phyloP scores from a whole-genome alignment of 2,329 filamentous ascomycete genomes.

The Clarireedia homoeocarpa region DNA sequence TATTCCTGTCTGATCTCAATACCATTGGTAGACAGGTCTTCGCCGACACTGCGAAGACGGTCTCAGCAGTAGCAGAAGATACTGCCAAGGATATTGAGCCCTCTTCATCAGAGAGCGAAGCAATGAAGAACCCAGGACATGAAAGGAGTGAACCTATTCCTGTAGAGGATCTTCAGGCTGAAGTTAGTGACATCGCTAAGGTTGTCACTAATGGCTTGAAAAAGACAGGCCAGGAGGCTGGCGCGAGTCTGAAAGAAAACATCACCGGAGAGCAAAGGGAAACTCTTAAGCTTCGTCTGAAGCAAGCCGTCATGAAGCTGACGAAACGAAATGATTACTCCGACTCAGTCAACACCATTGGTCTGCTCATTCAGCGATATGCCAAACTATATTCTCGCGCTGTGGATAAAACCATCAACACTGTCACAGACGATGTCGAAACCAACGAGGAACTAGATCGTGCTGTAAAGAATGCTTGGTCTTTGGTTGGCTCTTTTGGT shows the following conservation, averaged over 20 bases:
- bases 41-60: slow-evolving; percentile 71
- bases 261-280: slow-evolving; percentile 64
- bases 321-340: slow-evolving; percentile 74
- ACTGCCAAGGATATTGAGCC: slow-evolving; percentile 68
- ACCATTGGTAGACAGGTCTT: slow-evolving; percentile 78
- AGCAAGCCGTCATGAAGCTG: slow-evolving; percentile 66
- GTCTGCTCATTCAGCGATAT: slow-evolving; percentile 69
- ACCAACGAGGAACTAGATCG: slow-evolving; percentile 67
- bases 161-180: slow-evolving; percentile 54
- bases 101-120: slow-evolving; percentile 49
- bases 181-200: slow-evolving; percentile 44
- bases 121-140: slow-evolving; percentile 37
- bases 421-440: slow-evolving; percentile 62
- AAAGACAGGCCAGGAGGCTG: slow-evolving; percentile 50
- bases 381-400: slow-evolving; percentile 69
- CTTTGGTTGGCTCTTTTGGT: slow-evolving; percentile 72
- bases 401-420: slow-evolving; percentile 56
- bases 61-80: slow-evolving; percentile 68
- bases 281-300: slow-evolving; percentile 66
- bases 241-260: slow-evolving; percentile 67
- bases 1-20: slow-evolving; percentile 74
- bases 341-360: slow-evolving; percentile 74
- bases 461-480: slow-evolving; percentile 75
- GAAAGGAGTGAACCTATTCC: slow-evolving; percentile 35
- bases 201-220: slow-evolving; percentile 33